phyloP scores from a whole-genome alignment of 2,329 filamentous ascomycete genomes.

The Aurifilum marmelostoma region DNA sequence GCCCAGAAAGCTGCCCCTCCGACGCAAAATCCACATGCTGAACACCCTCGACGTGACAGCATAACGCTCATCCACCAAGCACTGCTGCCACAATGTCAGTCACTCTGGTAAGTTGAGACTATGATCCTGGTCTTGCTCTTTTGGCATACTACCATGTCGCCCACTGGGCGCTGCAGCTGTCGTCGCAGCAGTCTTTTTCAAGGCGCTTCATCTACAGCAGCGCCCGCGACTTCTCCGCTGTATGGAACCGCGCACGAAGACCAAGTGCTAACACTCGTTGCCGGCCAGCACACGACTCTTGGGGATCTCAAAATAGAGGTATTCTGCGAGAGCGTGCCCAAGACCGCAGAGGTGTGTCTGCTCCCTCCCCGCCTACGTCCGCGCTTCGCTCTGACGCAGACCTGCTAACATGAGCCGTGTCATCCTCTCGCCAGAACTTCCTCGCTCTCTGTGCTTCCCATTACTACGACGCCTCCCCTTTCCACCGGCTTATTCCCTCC shows the following conservation, averaged over 20 bases:
- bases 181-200: neutral
- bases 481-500: slow-evolving; percentile 77
- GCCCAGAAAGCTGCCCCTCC: slow-evolving; percentile 1
- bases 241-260: neutral
- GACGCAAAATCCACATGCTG: neutral
- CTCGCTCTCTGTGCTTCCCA: slow-evolving; percentile 80
- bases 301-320: slow-evolving; percentile 95
- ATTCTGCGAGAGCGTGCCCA: slow-evolving; percentile 93
- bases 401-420: neutral
- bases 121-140: neutral
- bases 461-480: slow-evolving; percentile 75
- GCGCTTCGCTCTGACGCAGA: slow-evolving; percentile 11
- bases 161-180: too few species aligned
- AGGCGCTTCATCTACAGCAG: neutral
- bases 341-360: slow-evolving; percentile 75
- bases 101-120: slow-evolving; percentile 5
- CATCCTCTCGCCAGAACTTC: slow-evolving; percentile 67
- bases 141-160: too few species aligned
- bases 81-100: slow-evolving; percentile 4
- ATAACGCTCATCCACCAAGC: neutral
- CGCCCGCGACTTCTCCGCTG: neutral
- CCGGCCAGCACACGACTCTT: slow-evolving; percentile 80
- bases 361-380: neutral
- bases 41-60: neutral
- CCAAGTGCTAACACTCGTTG: slow-evolving; percentile 40